Conservation (phyloP, 2,329 filamentous ascomycete genomes). For the Trematosphaeria pertusa region DNA sequence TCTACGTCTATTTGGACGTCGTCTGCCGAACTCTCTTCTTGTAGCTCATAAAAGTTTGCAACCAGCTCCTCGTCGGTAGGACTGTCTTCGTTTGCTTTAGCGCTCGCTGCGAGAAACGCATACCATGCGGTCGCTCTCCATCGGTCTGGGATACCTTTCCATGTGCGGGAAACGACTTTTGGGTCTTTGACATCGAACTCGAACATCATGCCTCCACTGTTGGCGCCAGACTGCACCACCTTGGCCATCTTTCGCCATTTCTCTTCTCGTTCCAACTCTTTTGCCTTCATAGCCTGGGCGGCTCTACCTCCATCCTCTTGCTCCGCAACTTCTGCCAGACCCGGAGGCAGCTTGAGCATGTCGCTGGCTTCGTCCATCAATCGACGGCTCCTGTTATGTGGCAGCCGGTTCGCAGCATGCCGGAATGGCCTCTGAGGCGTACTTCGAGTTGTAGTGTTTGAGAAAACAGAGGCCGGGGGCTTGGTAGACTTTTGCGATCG, state of each 20-base stretch:
- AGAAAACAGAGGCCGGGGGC: conserved; percentile 49
- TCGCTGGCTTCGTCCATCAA: conserved; percentile 67
- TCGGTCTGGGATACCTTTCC: conserved; percentile 97
- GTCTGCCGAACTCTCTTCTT: conserved; percentile 78
- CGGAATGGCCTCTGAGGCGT: conserved; percentile 54
- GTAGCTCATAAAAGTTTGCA: conserved; percentile 72
- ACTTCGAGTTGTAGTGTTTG: conserved; percentile 44
- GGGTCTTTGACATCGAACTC: conserved; percentile 83
- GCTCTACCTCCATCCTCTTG: conserved; percentile 55
- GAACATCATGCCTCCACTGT: conserved; percentile 68
- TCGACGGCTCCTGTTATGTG: conserved; percentile 61
- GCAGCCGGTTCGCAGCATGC: conserved; percentile 60
- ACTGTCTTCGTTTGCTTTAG: conserved; percentile 67
- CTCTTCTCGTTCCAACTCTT: conserved; percentile 67
- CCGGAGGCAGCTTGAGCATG: conserved; percentile 68
- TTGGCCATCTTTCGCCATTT: conserved; percentile 74
- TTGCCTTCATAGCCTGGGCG: conserved; percentile 60
- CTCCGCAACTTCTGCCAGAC: conserved; percentile 54
- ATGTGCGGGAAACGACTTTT: conserved; percentile 85
- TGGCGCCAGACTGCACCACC: conserved; percentile 51
- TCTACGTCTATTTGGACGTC: conserved; percentile 98
- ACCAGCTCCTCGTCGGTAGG: conserved; percentile 76
- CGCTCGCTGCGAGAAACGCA: conserved; percentile 83
- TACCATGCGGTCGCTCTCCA: conserved; percentile 96
- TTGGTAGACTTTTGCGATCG: conserved; percentile 53